phyloP scores from a whole-genome alignment of 306 rosid species.

The Canavalia gladiata region DNA sequence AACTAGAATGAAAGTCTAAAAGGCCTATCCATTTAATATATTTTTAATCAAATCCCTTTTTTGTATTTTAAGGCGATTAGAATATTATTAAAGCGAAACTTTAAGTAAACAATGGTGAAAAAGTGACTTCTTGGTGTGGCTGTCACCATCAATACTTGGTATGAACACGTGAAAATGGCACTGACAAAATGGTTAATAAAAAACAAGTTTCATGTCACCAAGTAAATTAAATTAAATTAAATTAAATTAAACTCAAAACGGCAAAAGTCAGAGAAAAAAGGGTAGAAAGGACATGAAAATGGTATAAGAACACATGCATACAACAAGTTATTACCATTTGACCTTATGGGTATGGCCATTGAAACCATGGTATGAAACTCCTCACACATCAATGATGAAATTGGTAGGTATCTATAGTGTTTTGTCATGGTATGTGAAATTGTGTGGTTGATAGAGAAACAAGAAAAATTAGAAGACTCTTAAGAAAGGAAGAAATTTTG shows the following conservation, averaged over 20 bases:
- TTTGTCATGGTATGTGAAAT: background rate
- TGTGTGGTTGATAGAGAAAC: conserved; percentile 43
- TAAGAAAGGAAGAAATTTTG: background rate
- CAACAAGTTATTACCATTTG: background rate
- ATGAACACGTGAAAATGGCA: conserved; percentile 23
- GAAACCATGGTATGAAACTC: conserved; percentile 8
- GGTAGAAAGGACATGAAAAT: background rate
- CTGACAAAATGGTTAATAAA: background rate
- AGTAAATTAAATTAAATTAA: background rate
- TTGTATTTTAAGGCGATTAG: background rate
- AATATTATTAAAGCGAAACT: background rate
- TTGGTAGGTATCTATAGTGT: conserved; percentile 34
- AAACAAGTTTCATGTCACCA: background rate
- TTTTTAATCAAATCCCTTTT: too few species aligned
- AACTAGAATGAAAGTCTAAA: background rate
- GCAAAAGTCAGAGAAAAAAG: background rate
- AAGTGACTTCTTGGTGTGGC: background rate
- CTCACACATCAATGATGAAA: conserved; percentile 28
- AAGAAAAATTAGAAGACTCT: conserved; percentile 11
- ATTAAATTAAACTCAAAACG: background rate
- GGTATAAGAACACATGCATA: background rate
- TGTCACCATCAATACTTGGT: background rate
- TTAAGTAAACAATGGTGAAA: background rate
- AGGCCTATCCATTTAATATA: background rate
- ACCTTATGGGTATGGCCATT: background rate